Conservation (phyloP, 768 basidiomycete genomes). For the Leccinum arenicola region DNA sequence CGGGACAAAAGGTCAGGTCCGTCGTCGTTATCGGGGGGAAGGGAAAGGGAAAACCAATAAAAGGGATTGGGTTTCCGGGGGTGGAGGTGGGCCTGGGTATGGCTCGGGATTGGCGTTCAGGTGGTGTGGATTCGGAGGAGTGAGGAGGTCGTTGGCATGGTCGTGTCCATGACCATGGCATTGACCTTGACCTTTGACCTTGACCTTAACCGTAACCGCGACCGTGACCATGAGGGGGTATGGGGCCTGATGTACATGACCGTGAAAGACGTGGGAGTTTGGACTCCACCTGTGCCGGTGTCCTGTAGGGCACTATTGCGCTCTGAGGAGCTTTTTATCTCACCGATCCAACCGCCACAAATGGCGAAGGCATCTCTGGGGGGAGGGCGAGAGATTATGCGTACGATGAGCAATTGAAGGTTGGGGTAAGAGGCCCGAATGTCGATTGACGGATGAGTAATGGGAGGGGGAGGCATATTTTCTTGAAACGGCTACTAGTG, state of each 20-base stretch:
- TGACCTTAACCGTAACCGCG: not conserved
- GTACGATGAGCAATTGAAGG: slow-evolving; percentile 15
- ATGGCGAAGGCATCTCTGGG: slow-evolving; percentile 31
- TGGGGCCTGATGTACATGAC: slow-evolving; percentile 9
- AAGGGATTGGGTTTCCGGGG: not conserved
- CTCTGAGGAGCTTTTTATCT: slow-evolving; percentile 28
- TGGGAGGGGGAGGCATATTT: slow-evolving; percentile 23
- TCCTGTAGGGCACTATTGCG: slow-evolving; percentile 3
- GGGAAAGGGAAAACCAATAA: slow-evolving; percentile 8
- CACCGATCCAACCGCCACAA: slow-evolving; percentile 33
- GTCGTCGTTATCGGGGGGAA: slow-evolving; percentile 2
- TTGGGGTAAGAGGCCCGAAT: slow-evolving; percentile 33
- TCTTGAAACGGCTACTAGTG: slow-evolving; percentile 15
- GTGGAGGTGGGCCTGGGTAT: not conserved
- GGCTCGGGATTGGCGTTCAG: slow-evolving; percentile 5
- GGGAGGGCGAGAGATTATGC: slow-evolving; percentile 23
- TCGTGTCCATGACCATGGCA: not conserved
- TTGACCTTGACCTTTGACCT: not conserved
- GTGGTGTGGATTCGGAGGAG: not conserved
- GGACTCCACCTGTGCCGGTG: not conserved
- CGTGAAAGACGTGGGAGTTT: slow-evolving; percentile 6
- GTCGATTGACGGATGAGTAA: slow-evolving; percentile 55
- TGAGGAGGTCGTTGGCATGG: slow-evolving; percentile 15
- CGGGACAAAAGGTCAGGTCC: not conserved
- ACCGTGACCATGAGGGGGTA: not conserved